Evolutionary conservation across 768 basidiomycete species (phyloP), one percentile per base, ranked within the genome.

Genomic region (Serendipita vermifera): DNA sequence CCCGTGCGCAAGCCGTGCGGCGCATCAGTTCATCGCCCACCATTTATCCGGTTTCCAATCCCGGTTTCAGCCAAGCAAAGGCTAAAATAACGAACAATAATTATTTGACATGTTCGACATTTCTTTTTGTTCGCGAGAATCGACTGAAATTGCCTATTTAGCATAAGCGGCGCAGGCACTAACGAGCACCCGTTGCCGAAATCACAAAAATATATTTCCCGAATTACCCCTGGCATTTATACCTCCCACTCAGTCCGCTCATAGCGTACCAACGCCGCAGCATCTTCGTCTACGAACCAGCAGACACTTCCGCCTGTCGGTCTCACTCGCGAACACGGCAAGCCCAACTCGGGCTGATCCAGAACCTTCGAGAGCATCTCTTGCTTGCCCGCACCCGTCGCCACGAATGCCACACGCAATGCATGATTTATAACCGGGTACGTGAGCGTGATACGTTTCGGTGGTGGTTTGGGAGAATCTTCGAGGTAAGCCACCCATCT

Each of bases 401-500:
- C 87, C 54, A 99, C 91, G 65, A 99, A 99, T 0, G 78, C 94
- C 58, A 93, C 80, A 59, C 87, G 78, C 54, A 81, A 75, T 15
- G 90, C 87, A 67, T 93, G 89, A 66, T 91, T 93, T 62, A 93
- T 81, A 59, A 92, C 91, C 43, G 88, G 87, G 64, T 77, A 82
- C 41, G 96, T 98, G 62, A 99, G 77, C 3, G 96, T 98, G 70
- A 97, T 85, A 59, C 96, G 81, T 63, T 77, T 81, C 11, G 82
- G 74, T 11, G 96, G 96, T 0, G 90, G 90, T 70, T 99, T 98
- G 22, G 96, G 96, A 35, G 86, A 86, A 72, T 98, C 90, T 17
- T 87, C 82, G 64, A 99, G 73, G 68, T 81, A 85, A 1, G 93
- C 94, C 22, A 99, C 87, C 96, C 96, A 99, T 58, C 88, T 79